Percentiles rank a stretch among this genome's conserved stretches.
Evolutionary conservation across 192 early-diverging fungal species (phyloP).

Genomic region (Coemansia sp.): DNA sequence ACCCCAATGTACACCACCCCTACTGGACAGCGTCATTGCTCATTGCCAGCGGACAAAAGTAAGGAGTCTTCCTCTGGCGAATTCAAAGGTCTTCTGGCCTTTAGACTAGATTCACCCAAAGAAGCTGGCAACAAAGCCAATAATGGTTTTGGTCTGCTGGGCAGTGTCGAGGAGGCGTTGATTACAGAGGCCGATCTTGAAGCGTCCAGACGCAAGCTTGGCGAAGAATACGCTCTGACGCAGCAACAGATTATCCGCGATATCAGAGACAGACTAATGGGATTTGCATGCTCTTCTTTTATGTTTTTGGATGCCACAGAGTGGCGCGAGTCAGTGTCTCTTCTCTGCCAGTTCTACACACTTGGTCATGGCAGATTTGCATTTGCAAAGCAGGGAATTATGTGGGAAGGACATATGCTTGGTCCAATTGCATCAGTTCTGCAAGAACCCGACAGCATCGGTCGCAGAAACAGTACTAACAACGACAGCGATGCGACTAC

Average conservation of each 20-base stretch:
- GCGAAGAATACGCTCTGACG: constrained; percentile 31
- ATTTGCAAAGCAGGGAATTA: constrained; percentile 10
- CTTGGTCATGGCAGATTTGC: constrained; percentile 33
- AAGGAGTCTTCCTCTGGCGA: background rate
- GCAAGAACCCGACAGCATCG: background rate
- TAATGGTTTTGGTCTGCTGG: constrained; percentile 22
- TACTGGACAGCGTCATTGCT: constrained; percentile 7
- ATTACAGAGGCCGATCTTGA: constrained; percentile 38
- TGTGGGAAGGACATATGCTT: constrained; percentile 25
- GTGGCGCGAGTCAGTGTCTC: constrained; percentile 17
- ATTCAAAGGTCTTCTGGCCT: background rate
- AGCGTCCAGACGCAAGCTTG: constrained; percentile 35
- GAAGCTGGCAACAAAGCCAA: background rate
- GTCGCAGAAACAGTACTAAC: background rate
- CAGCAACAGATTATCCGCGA: constrained; percentile 50
- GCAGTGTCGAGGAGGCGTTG: constrained; percentile 42
- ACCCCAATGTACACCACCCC: constrained; percentile 21
- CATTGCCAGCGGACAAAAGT: background rate
- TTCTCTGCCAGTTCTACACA: constrained; percentile 50
- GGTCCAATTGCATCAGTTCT: constrained; percentile 29
- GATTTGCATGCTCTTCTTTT: constrained; percentile 9
- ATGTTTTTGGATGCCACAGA: background rate
- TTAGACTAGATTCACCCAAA: background rate
- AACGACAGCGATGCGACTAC: background rate
- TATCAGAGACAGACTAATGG: constrained; percentile 27